phyloP scores from a whole-genome alignment of 345 rosid genomes.

The Linum lewisii region DNA sequence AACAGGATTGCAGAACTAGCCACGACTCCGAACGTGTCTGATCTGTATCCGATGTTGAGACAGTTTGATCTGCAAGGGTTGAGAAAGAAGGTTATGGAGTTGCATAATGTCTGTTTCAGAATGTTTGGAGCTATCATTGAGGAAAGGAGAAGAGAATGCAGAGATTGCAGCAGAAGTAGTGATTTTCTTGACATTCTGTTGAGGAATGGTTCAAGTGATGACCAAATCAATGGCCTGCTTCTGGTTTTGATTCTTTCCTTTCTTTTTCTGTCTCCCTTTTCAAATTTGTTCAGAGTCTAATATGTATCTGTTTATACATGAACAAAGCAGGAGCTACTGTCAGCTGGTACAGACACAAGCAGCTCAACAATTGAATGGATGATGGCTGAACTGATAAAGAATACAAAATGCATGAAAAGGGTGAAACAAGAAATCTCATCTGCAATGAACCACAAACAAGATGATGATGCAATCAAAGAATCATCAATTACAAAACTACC shows the following conservation, averaged over 20 bases:
- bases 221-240: constrained; percentile 21
- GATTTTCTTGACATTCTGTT: constrained; percentile 28
- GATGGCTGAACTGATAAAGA: constrained; percentile 5
- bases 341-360: constrained; percentile 7
- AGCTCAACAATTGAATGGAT: constrained; percentile 7
- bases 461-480: neutral
- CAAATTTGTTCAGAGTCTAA: neutral
- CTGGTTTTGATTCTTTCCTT: constrained; percentile 19
- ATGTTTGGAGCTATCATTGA: constrained; percentile 15
- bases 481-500: neutral
- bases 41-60: constrained; percentile 23
- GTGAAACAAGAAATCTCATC: neutral
- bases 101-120: constrained; percentile 11
- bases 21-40: constrained; percentile 31
- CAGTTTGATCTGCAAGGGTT: constrained; percentile 23
- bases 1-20: constrained; percentile 16
- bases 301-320: neutral
- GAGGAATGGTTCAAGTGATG: constrained; percentile 21
- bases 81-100: constrained; percentile 15
- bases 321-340: constrained; percentile 4
- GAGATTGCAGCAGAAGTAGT: constrained; percentile 3
- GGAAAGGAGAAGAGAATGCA: constrained; percentile 13
- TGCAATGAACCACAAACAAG: neutral
- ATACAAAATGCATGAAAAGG: neutral
- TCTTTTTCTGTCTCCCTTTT: neutral